A percentile compares a stretch with the other conserved stretches of the same genome.
Evolutionary conservation across 2,329 filamentous ascomycete species (phyloP).

Genomic region (Colletotrichum tanaceti): DNA sequence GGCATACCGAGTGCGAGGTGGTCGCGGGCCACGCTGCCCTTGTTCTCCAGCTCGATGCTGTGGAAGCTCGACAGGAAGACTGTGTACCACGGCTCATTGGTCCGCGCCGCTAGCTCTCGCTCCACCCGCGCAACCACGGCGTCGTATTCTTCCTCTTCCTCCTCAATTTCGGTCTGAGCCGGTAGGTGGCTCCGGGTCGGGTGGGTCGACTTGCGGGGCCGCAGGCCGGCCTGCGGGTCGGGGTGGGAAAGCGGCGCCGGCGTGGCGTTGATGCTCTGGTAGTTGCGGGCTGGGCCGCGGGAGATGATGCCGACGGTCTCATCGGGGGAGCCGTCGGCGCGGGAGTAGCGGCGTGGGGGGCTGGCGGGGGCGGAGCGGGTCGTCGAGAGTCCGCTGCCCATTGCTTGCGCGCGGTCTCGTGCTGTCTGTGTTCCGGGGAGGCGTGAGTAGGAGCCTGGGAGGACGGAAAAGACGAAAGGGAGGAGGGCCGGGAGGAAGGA

Average conservation of each 20-base stretch:
- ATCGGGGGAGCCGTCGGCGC: constrained; percentile 47
- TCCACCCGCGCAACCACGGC: constrained; percentile 39
- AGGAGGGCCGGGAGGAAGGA: not conserved
- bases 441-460: constrained; percentile 30
- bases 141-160: constrained; percentile 43
- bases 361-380: constrained; percentile 39
- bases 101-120: constrained; percentile 40
- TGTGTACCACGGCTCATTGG: constrained; percentile 63
- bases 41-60: constrained; percentile 84
- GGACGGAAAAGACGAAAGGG: not conserved
- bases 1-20: constrained; percentile 79
- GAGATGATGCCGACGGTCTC: constrained; percentile 57
- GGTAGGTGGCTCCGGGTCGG: constrained; percentile 39
- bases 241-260: constrained; percentile 39
- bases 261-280: constrained; percentile 52
- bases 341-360: constrained; percentile 37
- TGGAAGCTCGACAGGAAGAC: constrained; percentile 60
- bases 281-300: constrained; percentile 52
- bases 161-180: constrained; percentile 40
- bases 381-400: constrained; percentile 47
- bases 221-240: constrained; percentile 41
- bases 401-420: constrained; percentile 56
- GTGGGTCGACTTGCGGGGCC: constrained; percentile 28
- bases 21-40: constrained; percentile 84
- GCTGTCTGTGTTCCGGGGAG: constrained; percentile 50